Base-by-base conservation (phyloP, 441 rosid genomes). In the Viola pubescens region DNA sequence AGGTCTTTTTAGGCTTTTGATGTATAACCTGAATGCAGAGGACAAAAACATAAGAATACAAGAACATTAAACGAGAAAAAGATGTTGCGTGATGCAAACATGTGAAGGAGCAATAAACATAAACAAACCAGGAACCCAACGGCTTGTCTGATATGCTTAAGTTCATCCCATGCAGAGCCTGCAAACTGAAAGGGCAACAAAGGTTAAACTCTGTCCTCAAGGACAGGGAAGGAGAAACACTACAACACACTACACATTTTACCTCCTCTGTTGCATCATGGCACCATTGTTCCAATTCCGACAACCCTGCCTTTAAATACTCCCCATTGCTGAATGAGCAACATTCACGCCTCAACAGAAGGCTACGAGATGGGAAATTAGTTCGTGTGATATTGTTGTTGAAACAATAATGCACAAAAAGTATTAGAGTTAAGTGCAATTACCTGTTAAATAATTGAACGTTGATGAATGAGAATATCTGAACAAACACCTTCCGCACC, bases 311-410 rank as follows among this genome's bases (percentile, higher is more conserved):
- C 75, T 87, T 89, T 39, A 89, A 91, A 56, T 84, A 89, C 78
- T 89, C 95, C 55, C 97, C 97, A 16, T 89, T 87, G 67, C 97
- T 89, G 69, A 87, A 89, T 52, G 97, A 89, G 81, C 95, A 89
- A 67, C 92, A 87, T 61, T 89, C 97, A 13, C 95, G 95, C 48
- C 95, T 79, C 66, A 89, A 69, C 57, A 89, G 88, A 59, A 89
- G 91, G 75, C 97, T 89, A 80, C 78, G 67, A 12, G 75, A 59
- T 40, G 48, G 45, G 54, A 57, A 0, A 34, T 38, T 42, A 48
- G 34, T 54, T 47, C 4, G 3, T 64, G 56, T 58, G 56, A 56
- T 39, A 11, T 50, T 16, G 71, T 56, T 16, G 2, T 16, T 60
- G 43, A 48, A 43, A 49, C 54, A 70, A 45, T 26, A 9, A 39